Conservation (phyloP, 2,329 filamentous ascomycete species). For the Microcyclospora pomicola region DNA sequence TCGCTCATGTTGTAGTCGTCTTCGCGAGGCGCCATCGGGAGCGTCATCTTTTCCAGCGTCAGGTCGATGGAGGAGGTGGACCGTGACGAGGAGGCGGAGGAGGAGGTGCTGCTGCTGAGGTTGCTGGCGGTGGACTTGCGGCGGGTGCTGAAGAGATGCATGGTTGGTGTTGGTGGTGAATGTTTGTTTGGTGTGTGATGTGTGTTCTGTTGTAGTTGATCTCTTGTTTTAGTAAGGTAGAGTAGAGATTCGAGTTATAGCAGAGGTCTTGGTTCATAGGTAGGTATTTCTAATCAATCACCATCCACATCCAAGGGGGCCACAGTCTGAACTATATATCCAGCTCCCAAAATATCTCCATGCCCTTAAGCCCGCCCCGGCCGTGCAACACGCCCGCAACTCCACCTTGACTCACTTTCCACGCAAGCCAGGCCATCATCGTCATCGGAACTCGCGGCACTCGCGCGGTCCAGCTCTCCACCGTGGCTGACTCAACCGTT, state of each 20-base stretch:
- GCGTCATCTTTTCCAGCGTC: constrained; percentile 12
- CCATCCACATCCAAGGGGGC: background rate
- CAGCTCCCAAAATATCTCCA: background rate
- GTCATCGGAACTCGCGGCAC: too few relatives aligned
- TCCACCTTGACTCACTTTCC: too few relatives aligned
- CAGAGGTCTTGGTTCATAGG: too few relatives aligned
- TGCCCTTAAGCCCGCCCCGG: background rate
- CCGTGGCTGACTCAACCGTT: too few relatives aligned
- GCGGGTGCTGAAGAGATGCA: constrained; percentile 13
- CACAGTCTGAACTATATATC: background rate
- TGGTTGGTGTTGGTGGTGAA: constrained; percentile 7
- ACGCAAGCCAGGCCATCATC: too few relatives aligned
- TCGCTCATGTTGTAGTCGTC: constrained; percentile 20
- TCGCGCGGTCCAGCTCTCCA: too few relatives aligned
- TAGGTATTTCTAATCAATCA: too few relatives aligned
- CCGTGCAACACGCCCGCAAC: too few relatives aligned
- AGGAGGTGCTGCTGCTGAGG: constrained; percentile 12
- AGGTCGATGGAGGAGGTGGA: constrained; percentile 10
- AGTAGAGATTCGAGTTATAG: too few relatives aligned
- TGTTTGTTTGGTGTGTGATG: constrained; percentile 3
- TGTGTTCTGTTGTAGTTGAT: too few relatives aligned
- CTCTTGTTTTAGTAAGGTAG: too few relatives aligned
- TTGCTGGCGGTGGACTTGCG: constrained; percentile 11
- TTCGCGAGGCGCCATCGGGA: constrained; percentile 19
- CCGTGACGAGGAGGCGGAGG: too few relatives aligned